A percentile compares a stretch with the other conserved stretches of the same genome.
Conservation (phyloP, 495 filamentous ascomycete genomes). For the Pseudotulostoma volvatum region DNA sequence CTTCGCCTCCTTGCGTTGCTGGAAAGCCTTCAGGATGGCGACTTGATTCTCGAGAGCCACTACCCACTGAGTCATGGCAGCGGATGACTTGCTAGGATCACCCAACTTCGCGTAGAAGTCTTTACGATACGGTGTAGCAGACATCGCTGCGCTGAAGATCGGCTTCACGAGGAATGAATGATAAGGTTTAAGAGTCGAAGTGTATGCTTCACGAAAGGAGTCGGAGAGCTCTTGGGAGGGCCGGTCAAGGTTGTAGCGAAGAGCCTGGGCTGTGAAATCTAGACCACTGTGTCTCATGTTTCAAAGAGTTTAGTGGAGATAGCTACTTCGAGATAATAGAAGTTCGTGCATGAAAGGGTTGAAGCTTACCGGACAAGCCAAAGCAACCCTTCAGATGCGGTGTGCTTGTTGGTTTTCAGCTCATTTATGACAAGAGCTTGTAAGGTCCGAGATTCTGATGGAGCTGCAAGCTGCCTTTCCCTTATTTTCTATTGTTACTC, state of each 20-base stretch:
- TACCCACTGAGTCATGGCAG: constrained; percentile 51
- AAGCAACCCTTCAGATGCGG: constrained; percentile 70
- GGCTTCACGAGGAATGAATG: constrained; percentile 77
- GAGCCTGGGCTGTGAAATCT: constrained; percentile 76
- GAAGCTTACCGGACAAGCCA: constrained; percentile 72
- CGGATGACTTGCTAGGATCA: constrained; percentile 39
- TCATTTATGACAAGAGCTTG: constrained; percentile 77
- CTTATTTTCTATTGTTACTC: constrained; percentile 60
- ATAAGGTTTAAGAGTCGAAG: constrained; percentile 70
- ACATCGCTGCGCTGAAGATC: constrained; percentile 82
- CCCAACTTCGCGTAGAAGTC: constrained; percentile 75
- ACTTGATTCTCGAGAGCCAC: constrained; percentile 57
- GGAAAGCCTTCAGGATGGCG: constrained; percentile 57
- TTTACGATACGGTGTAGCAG: constrained; percentile 75
- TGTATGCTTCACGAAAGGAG: constrained; percentile 80
- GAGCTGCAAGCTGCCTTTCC: constrained; percentile 61
- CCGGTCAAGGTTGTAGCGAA: constrained; percentile 57
- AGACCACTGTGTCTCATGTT: constrained; percentile 44
- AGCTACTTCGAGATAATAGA: constrained; percentile 4
- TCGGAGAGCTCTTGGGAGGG: constrained; percentile 53
- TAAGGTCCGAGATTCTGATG: constrained; percentile 57
- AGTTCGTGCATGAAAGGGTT: constrained; percentile 3
- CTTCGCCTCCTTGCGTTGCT: constrained; percentile 50
- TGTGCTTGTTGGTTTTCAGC: constrained; percentile 70
- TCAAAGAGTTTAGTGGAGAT: constrained; percentile 1